Conservation (phyloP, 1,139 yeast genomes). For the Hyphopichia buzzinii region DNA sequence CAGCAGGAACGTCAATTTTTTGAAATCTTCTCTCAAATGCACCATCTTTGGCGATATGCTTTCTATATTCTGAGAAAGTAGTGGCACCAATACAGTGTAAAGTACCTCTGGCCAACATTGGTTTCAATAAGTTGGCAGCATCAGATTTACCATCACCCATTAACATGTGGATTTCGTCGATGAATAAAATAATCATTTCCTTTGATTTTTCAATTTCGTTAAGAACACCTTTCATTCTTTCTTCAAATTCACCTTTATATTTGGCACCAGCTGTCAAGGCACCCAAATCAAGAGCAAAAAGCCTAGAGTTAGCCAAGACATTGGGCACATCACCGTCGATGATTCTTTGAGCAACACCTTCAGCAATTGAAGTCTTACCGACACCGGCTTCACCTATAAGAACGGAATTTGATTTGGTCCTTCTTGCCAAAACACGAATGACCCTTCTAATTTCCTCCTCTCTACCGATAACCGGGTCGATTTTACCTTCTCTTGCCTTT, state of each 20-base stretch:
- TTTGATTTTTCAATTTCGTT: constrained; percentile 89
- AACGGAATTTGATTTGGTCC: constrained; percentile 95
- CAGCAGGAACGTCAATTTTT: constrained; percentile 92
- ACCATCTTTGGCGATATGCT: constrained; percentile 92
- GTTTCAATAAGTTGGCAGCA: constrained; percentile 95
- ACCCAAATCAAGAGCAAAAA: constrained; percentile 89
- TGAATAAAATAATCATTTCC: constrained; percentile 81
- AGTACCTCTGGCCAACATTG: constrained; percentile 94
- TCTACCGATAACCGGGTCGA: constrained; percentile 98
- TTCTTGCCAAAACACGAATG: constrained; percentile 88
- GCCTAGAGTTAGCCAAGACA: constrained; percentile 72
- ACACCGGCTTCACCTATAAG: constrained; percentile 99
- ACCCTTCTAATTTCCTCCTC: constrained; percentile 97
- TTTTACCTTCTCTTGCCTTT: constrained; percentile 87
- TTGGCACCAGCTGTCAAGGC: constrained; percentile 98
- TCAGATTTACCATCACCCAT: constrained; percentile 97
- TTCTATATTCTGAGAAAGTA: constrained; percentile 90
- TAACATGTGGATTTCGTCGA: constrained; percentile 97
- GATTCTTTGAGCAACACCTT: constrained; percentile 97
- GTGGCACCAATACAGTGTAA: constrained; percentile 99
- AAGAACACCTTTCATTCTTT: constrained; percentile 92
- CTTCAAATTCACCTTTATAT: constrained; percentile 98
- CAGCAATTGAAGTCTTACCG: constrained; percentile 97
- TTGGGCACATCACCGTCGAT: constrained; percentile 94
- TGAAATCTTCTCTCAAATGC: constrained; percentile 99